These are phyloP conservation scores for Cyclotella kingstonii DNA, from an alignment of 108 stramenopile genomes.

Conservation along the genomic window DNA sequence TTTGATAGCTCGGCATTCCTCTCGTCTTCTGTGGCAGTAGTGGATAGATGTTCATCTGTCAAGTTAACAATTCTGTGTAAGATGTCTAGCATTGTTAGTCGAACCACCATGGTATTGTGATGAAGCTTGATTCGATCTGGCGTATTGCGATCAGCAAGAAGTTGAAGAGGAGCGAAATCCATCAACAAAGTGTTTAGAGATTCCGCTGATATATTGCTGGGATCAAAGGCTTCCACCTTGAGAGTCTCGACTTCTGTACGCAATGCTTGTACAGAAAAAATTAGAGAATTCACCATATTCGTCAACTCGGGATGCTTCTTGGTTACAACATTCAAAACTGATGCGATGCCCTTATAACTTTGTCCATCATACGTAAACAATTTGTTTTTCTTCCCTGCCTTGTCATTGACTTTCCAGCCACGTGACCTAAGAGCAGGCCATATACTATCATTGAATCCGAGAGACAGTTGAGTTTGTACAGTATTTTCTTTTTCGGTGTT, in stretches of 20 bases:
- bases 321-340: conserved; percentile 57
- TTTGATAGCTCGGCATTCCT: conserved; percentile 29
- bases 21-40: conserved; percentile 18
- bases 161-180: conserved; percentile 68
- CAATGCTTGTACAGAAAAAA: conserved; percentile 33
- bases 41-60: conserved; percentile 11
- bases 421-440: conserved; percentile 67
- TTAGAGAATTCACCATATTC: conserved; percentile 48
- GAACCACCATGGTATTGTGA: conserved; percentile 36
- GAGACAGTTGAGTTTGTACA: conserved; percentile 10
- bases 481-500: conserved; percentile 12
- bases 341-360: conserved; percentile 47
- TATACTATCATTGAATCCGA: conserved; percentile 43
- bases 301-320: conserved; percentile 67
- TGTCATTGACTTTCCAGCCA: conserved; percentile 65
- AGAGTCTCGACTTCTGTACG: conserved; percentile 25
- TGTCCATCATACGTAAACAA: conserved; percentile 26
- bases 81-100: conserved; percentile 24
- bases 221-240: conserved; percentile 17
- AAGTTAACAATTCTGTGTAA: conserved; percentile 25
- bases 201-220: conserved; percentile 27
- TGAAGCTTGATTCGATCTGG: conserved; percentile 40
- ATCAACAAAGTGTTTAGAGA: conserved; percentile 51
- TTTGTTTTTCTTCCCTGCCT: conserved; percentile 15
- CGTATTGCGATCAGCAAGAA: conserved; percentile 56